A percentile compares a stretch with the other conserved stretches of the same genome.
phyloP scores from a whole-genome alignment of 2,329 filamentous ascomycete species.

The Pseudocercospora eumusae region DNA sequence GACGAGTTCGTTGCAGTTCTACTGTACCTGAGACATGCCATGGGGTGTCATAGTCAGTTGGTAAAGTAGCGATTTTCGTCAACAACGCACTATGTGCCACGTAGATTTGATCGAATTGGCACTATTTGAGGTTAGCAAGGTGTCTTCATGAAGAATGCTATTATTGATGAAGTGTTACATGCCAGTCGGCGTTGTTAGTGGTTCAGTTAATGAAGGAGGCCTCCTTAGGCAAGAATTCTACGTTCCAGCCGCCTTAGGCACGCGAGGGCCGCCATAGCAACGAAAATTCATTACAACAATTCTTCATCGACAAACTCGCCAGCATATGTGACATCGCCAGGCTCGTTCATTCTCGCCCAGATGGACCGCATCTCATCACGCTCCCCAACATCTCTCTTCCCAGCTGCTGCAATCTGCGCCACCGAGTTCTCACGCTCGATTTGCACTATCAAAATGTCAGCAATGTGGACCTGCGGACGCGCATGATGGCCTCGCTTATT shows the following conservation, averaged over 20 bases:
- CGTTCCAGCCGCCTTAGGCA: too few relatives aligned
- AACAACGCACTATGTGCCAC: too few relatives aligned
- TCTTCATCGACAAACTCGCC: slow-evolving; percentile 11
- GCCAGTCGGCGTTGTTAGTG: too few relatives aligned
- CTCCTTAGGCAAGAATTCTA: too few relatives aligned
- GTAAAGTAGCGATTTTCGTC: too few relatives aligned
- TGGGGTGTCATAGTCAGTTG: too few relatives aligned
- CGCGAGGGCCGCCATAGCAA: too few relatives aligned
- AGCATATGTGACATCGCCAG: slow-evolving; percentile 17
- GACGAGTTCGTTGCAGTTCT: neutral
- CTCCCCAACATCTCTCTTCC: slow-evolving; percentile 8
- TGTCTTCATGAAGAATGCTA: too few relatives aligned
- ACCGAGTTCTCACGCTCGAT: slow-evolving; percentile 21
- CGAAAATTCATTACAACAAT: slow-evolving; percentile 1
- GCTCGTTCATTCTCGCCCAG: slow-evolving; percentile 18
- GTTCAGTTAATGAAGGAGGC: too few relatives aligned
- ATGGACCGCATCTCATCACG: slow-evolving; percentile 8
- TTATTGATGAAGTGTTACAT: too few relatives aligned
- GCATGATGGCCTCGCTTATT: slow-evolving; percentile 1
- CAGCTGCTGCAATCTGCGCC: slow-evolving; percentile 15
- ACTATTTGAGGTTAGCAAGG: too few relatives aligned
- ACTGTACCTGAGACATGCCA: neutral
- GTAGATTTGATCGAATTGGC: too few relatives aligned
- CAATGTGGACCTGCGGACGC: slow-evolving; percentile 8
- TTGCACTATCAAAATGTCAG: slow-evolving; percentile 10